phyloP scores from a whole-genome alignment of 768 basidiomycete species.

The Leccinum sublutescens region DNA sequence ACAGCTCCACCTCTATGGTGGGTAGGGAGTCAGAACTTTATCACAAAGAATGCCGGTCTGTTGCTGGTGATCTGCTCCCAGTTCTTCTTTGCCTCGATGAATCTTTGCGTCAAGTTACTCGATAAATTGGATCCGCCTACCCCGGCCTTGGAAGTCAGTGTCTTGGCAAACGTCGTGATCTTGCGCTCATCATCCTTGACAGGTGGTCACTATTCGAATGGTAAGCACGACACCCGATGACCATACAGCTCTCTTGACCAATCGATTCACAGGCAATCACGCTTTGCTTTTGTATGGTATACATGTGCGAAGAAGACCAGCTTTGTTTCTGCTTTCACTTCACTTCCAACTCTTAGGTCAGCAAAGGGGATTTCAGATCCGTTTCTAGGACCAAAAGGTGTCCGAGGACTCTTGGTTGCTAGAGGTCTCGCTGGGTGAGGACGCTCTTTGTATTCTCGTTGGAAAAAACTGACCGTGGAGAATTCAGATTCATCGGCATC shows the following conservation, averaged over 20 bases:
- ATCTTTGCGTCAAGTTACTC: slow-evolving; percentile 61
- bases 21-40: background rate
- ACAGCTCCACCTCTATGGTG: background rate
- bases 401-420: slow-evolving; percentile 53
- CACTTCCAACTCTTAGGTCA: slow-evolving; percentile 26
- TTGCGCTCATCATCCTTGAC: background rate
- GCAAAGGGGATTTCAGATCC: slow-evolving; percentile 52
- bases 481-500: slow-evolving; percentile 64
- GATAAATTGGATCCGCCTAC: slow-evolving; percentile 57
- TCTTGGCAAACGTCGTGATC: background rate
- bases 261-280: slow-evolving; percentile 44
- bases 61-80: slow-evolving; percentile 57
- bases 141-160: slow-evolving; percentile 52
- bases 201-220: slow-evolving; percentile 62
- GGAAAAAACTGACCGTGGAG: background rate
- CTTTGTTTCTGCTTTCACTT: background rate
- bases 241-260: background rate
- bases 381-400: slow-evolving; percentile 64
- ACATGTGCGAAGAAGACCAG: slow-evolving; percentile 38
- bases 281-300: slow-evolving; percentile 48
- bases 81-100: slow-evolving; percentile 60
- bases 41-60: slow-evolving; percentile 52
- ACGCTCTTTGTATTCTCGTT: background rate
- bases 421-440: slow-evolving; percentile 66
- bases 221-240: slow-evolving; percentile 28